Base-by-base conservation (phyloP, 2,329 filamentous ascomycete genomes). In the Dactylonectria macrodidyma region DNA sequence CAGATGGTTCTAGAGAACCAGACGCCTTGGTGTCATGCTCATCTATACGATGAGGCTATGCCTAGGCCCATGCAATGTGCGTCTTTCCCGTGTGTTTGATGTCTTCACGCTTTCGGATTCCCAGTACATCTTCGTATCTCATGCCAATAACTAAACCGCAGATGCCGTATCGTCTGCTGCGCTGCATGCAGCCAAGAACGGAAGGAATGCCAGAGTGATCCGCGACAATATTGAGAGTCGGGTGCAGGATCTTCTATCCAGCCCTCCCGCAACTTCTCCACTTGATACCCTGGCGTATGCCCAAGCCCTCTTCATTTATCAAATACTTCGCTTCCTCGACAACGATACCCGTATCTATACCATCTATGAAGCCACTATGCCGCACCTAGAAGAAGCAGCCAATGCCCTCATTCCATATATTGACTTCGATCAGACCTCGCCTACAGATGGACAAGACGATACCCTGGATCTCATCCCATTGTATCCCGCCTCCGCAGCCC, bases 301-400 rank as follows among this genome's bases (percentile, higher is more conserved):
- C 16, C 59, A 62, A 24, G 59, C 59, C 52, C 50, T 62, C n/a
- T 55, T 62, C 38, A 46, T 55, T 22, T 62, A 62, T 55, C 59
- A 62, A n/a, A 36, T 55, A 38, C 50, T 62, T 55, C 59, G 50
- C 26, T 26, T 62, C 11, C 38, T 62, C 59, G 59, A 62, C 48
- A 48, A 41, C 50, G 38, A 54, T 30, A 36, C 50, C 11, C 26
- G 26, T 30, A 50, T 36, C 52, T 30, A 30, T 30, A 30, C 26
- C 26, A 30, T 30, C 26, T 30, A 30, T 30, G 26, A 30, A 30
- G 26, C 26, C 26, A 30, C 26, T 30, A 30, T 30, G 26, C 26
- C 26, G 26, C 26, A 30, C 26, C 26, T 30, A 30, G 26, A 30
- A 30, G 26, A 30, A 30, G 26, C 26, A 30, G 26, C 26, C 26